Percentiles rank a stretch among this genome's conserved stretches.
Conservation (phyloP, 2,329 filamentous ascomycete species). For the Claviceps sorghi region DNA sequence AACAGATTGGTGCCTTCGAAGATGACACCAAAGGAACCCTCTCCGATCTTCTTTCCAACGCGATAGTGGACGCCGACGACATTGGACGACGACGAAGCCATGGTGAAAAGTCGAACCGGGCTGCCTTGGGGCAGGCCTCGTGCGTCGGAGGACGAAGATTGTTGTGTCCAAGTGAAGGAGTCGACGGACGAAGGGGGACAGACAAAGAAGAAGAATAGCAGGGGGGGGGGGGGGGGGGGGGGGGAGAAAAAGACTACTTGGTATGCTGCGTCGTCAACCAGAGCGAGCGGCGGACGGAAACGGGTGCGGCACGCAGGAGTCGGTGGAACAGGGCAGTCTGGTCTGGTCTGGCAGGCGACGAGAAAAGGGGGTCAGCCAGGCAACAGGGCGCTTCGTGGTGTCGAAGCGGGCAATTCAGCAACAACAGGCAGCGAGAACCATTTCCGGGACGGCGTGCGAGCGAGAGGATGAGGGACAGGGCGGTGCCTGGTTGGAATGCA, state of each 20-base stretch:
- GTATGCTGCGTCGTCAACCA: constrained; percentile 5
- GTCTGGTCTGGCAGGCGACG: neutral
- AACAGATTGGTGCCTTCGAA: constrained; percentile 97
- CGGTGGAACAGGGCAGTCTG: constrained; percentile 7
- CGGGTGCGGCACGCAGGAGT: constrained; percentile 5
- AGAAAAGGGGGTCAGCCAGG: constrained; percentile 3
- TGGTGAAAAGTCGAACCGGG: constrained; percentile 24
- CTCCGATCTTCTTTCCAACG: constrained; percentile 98
- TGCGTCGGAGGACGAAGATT: constrained; percentile 3
- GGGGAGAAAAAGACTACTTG: neutral
- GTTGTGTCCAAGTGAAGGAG: neutral
- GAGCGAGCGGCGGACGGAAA: constrained; percentile 4
- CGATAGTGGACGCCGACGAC: constrained; percentile 98
- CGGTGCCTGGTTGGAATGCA: constrained; percentile 1
- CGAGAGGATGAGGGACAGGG: neutral
- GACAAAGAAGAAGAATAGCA: neutral
- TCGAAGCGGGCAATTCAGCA: constrained; percentile 7
- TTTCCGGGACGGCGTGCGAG: constrained; percentile 7
- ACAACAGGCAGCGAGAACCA: constrained; percentile 10
- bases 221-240: neutral
- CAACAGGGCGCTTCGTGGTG: constrained; percentile 2
- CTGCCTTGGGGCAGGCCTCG: constrained; percentile 4
- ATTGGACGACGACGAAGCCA: constrained; percentile 86
- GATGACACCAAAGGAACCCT: constrained; percentile 96
- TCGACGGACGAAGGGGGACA: neutral